Base-by-base conservation (phyloP, 768 basidiomycete genomes). In the Rickenella mellea region DNA sequence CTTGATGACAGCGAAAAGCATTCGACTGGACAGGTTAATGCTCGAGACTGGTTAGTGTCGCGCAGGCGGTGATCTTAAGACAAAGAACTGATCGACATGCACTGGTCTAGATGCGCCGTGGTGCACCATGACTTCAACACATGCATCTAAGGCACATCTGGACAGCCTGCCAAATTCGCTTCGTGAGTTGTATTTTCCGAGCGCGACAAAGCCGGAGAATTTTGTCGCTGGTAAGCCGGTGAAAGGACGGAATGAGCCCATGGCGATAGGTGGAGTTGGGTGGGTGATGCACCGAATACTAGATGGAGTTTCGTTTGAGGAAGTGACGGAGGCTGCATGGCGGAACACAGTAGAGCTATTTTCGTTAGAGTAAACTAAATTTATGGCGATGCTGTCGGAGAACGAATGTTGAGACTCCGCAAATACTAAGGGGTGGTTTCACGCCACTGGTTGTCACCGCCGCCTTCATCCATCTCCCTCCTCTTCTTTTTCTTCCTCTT, bases 221-320 rank as follows among this genome's bases (percentile, higher is more conserved):
- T 86, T 80, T 53, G 63, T 68, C 19, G 49, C 51, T 8, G 82
- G 78, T 1, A 73, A 70, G 46, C 64, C 75, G 2, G 78, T 87
- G 31, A 89, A 88, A 59, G 83, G 85, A 3, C 67, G 88, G 30
- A 86, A 82, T 50, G 88, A 90, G 52, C 84, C 87, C 3, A 63
- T 59, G 27, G 62, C 71, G 2, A 71, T 82, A 19, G 81, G 80
- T 5, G 72, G 70, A 20, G 76, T 89, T 8, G 88, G 83, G 17
- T 86, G 81, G 77, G 75, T 85, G 9, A 64, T 88, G 9, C 68
- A 69, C 50, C 56, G 56, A 45, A 47, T 78, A 30, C 62, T 70
- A 14, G 62, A 69, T 27, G 68, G 62, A 2, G 54, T 73, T 5
- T 44, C 72, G 0, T 61, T 83, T 21, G 75, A 82, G 46, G 64